A percentile compares a stretch with the other conserved stretches of the same genome.
phyloP scores from a whole-genome alignment of 495 filamentous ascomycete species.

The Penicillium parvum region DNA sequence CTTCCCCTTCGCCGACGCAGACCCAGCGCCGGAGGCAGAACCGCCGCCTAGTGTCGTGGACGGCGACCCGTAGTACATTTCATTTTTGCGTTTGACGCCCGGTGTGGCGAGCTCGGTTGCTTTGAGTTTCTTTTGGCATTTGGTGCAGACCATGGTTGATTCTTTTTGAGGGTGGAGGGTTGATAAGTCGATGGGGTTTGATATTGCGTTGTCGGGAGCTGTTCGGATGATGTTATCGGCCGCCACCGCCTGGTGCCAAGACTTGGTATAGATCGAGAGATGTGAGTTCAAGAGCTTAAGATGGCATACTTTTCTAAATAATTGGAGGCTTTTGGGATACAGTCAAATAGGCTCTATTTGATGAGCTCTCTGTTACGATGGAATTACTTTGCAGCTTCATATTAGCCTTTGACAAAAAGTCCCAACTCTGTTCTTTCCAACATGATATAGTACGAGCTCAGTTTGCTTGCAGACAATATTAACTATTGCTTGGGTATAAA shows the following conservation, averaged over 20 bases:
- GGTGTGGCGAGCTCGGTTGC: conserved; percentile 63
- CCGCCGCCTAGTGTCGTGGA: conserved; percentile 51
- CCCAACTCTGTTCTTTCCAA: too few species aligned
- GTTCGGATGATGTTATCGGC: conserved; percentile 10
- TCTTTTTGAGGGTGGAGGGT: neutral
- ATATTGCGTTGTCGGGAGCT: neutral
- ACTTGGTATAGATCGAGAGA: conserved; percentile 1
- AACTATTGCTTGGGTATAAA: conserved; percentile 1
- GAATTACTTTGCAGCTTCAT: neutral
- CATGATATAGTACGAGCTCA: too few species aligned
- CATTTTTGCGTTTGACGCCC: conserved; percentile 64
- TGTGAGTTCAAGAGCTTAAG: neutral
- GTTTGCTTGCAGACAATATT: too few species aligned
- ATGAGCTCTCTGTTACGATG: too few species aligned
- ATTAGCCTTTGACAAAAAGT: too few species aligned
- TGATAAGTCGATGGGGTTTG: too few species aligned
- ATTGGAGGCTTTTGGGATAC: too few species aligned
- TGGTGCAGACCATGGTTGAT: conserved; percentile 62
- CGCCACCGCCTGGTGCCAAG: conserved; percentile 25
- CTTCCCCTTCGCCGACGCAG: conserved; percentile 47
- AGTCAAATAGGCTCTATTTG: too few species aligned
- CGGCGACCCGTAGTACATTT: conserved; percentile 67
- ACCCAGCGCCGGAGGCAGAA: conserved; percentile 35
- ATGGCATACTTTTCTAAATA: too few species aligned
- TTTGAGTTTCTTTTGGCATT: conserved; percentile 61